Base-by-base conservation (phyloP, 2,329 filamentous ascomycete species). In the Emericellopsis cladophorae region DNA sequence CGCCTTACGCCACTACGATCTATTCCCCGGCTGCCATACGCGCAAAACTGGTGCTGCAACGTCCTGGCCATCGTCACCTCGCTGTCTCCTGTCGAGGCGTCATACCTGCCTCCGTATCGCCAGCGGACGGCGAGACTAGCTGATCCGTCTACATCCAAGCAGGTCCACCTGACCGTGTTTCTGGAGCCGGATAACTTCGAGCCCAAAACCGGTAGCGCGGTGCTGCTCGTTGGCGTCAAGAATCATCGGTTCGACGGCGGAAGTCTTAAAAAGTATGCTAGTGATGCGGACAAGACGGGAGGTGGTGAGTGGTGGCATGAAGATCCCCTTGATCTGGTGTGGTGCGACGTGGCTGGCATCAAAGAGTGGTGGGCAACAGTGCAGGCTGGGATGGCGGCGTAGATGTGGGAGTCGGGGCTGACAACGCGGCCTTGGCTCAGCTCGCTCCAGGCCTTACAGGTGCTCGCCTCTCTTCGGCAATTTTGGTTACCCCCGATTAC, bases 1-100 rank as follows among this genome's bases (percentile, higher is more conserved):
- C 74, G 70, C 46, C 65, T 76, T 23, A 75, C 71, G 0, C 59
- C 61, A 4, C 58, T 76, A 11, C 60, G 60, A 37, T 58, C 64
- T 7, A 67, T 76, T 38, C 68, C 71, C 0, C 57, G 65, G 44
- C 61, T 76, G 1, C 72, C 71, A 2, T 76, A 72, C 54, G 66
- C 67, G 40, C 70, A 75, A 44, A 76, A 76, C 50, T 77, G 71
- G 72, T 68, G 67, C 36, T 64, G 70, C 52, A 76, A 76, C 45
- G 57, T 74, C 7, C 63, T 77, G 4, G 70, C 62, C 41, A 60
- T 76, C n/a, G 45, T 76, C 4, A 54, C 59, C 0, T 62, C 64
- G 2, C 54, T 76, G 4, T 69, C 67, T 0, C 60, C 56, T 1
- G 54, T 74, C 14, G 67, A 74, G 43, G 59, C 70, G 2, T 69